A percentile compares a stretch with the other conserved stretches of the same genome.
Conservation (phyloP, 352 stramenopile genomes). For the Phytophthora melonis region DNA sequence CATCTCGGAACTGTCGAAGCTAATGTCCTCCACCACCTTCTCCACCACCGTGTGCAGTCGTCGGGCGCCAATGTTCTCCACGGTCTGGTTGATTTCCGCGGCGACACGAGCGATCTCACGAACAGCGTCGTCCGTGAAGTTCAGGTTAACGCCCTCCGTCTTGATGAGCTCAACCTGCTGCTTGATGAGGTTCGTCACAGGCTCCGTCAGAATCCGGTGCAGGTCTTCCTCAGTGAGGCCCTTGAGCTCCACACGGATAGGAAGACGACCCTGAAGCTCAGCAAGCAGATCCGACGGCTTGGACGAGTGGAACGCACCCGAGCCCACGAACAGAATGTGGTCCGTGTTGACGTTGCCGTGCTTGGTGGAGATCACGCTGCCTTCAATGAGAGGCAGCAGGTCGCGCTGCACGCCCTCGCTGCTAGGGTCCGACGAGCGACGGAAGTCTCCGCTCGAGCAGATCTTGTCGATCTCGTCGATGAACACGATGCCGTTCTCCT, state of each 20-base stretch:
- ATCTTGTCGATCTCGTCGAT: slow-evolving; percentile 99
- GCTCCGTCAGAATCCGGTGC: slow-evolving; percentile 99
- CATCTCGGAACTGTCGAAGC: slow-evolving; percentile 97
- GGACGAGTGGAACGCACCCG: slow-evolving; percentile 97
- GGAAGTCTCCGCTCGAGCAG: slow-evolving; percentile 95
- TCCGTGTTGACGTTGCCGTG: slow-evolving; percentile 99
- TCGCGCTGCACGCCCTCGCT: slow-evolving; percentile 99
- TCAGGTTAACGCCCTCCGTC: slow-evolving; percentile 95
- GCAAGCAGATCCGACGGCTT: slow-evolving; percentile 99
- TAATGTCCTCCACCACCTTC: slow-evolving; percentile 99
- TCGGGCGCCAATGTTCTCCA: slow-evolving; percentile 99
- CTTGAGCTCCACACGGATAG: slow-evolving; percentile 99
- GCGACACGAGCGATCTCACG: slow-evolving; percentile 97
- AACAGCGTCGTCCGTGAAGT: slow-evolving; percentile 98
- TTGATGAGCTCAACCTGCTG: slow-evolving; percentile 98
- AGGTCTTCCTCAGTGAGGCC: slow-evolving; percentile 98
- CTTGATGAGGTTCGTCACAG: slow-evolving; percentile 98
- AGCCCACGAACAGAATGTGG: slow-evolving; percentile 99
- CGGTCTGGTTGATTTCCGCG: slow-evolving; percentile 95
- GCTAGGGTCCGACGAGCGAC: slow-evolving; percentile 95
- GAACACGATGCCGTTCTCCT: slow-evolving; percentile 99
- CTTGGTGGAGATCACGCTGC: slow-evolving; percentile 98
- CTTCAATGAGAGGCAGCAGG: slow-evolving; percentile 98
- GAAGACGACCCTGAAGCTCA: slow-evolving; percentile 98
- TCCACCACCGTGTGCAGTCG: slow-evolving; percentile 98